Conservation (phyloP, 331 rosid genomes). For the Acacia pycnantha region DNA sequence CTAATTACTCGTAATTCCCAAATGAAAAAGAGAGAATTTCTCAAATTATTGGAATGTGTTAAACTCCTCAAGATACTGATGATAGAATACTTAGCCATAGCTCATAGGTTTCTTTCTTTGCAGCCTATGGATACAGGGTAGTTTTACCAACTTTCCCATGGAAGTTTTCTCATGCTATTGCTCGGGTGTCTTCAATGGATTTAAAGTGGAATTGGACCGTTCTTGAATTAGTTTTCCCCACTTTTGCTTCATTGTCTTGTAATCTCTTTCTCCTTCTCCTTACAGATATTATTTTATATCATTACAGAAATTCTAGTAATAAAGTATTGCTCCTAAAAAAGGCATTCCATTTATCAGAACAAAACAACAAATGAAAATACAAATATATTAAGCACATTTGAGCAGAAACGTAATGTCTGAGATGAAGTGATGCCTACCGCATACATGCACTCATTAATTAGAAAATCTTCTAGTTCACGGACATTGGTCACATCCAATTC, state of each 20-base stretch:
- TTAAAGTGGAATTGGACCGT: not conserved
- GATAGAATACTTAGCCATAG: not conserved
- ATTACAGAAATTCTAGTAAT: not conserved
- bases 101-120: not conserved
- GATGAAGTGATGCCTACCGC: constrained; percentile 61
- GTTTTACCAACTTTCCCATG: not conserved
- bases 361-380: not conserved
- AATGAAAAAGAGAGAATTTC: not conserved
- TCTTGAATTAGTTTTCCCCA: not conserved
- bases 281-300: not conserved
- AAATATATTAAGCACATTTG: not conserved
- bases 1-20: not conserved
- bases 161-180: not conserved
- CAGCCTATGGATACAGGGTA: not conserved
- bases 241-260: not conserved
- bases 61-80: not conserved
- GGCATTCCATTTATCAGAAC: not conserved
- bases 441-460: constrained; percentile 93
- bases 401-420: constrained; percentile 1
- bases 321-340: not conserved
- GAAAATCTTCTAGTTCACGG: constrained; percentile 94
- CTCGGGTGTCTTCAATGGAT: not conserved
- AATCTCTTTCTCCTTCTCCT: not conserved
- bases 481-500: constrained; percentile 86
- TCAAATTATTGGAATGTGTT: not conserved